phyloP scores from a whole-genome alignment of 371 early-diverging fungal genomes.

The Amoeboradix gromovi region DNA sequence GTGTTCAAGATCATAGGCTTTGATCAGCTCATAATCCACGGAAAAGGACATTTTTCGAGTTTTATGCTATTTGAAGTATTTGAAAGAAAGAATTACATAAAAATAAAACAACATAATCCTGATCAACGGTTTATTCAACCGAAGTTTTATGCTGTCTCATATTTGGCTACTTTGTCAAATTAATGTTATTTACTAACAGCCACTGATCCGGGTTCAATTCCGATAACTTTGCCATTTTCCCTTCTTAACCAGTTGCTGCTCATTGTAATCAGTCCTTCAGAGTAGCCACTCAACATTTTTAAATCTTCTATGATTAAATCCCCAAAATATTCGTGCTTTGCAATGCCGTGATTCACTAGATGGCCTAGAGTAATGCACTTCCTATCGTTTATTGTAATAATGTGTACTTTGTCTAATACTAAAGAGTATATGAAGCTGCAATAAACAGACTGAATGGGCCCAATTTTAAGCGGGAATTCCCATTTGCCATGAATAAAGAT shows the following conservation, averaged over 20 bases:
- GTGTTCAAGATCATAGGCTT: too few species aligned
- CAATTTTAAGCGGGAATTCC: conserved; percentile 4
- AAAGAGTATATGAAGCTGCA: conserved; percentile 4
- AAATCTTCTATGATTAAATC: conserved; percentile 6
- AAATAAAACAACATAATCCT: too few species aligned
- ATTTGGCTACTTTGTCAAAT: too few species aligned
- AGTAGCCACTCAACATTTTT: conserved; percentile 3
- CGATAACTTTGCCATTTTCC: not conserved
- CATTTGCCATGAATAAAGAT: conserved; percentile 1
- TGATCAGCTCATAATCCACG: too few species aligned
- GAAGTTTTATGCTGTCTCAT: too few species aligned
- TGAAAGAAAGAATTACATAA: too few species aligned
- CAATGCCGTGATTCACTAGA: conserved; percentile 1
- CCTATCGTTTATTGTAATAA: conserved; percentile 4
- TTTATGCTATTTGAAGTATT: too few species aligned
- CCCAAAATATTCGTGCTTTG: conserved; percentile 8
- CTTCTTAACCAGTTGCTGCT: not conserved
- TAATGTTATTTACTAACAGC: too few species aligned
- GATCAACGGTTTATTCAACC: too few species aligned
- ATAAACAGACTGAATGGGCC: not conserved
- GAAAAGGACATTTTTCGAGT: too few species aligned
- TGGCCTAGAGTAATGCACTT: conserved; percentile 9
- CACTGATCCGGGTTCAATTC: too few species aligned
- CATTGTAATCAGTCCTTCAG: not conserved
- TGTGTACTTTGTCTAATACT: conserved; percentile 1